A percentile compares a stretch with the other conserved stretches of the same genome.
Conservation (phyloP, 441 rosid species). For the Populus hybrid region DNA sequence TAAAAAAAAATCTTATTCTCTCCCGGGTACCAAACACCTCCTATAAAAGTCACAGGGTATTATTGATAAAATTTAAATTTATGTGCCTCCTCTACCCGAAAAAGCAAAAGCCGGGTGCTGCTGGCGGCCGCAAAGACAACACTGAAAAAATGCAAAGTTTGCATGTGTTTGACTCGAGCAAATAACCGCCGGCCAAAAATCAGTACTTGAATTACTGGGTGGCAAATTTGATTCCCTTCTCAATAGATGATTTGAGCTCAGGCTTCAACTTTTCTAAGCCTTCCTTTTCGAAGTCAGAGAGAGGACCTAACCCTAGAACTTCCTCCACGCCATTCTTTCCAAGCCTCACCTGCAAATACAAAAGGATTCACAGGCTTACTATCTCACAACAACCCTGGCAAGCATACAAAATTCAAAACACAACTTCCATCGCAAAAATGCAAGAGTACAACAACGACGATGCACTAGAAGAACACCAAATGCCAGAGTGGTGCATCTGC, state of each 20-base stretch:
- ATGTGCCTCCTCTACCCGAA: slow-evolving; percentile 20
- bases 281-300: slow-evolving; percentile 74
- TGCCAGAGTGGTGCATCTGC: not conserved
- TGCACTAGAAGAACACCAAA: not conserved
- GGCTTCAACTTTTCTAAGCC: slow-evolving; percentile 82
- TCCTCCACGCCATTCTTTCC: slow-evolving; percentile 94
- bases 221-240: slow-evolving; percentile 85
- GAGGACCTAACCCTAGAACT: slow-evolving; percentile 71
- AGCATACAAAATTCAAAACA: not conserved
- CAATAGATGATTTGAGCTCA: slow-evolving; percentile 75
- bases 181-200: not conserved
- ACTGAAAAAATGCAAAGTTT: slow-evolving; percentile 26
- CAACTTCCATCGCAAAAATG: not conserved
- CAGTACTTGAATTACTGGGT: slow-evolving; percentile 30
- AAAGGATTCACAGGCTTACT: not conserved
- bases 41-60: not conserved
- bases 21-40: not conserved
- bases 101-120: slow-evolving; percentile 23
- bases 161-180: slow-evolving; percentile 4
- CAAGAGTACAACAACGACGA: not conserved
- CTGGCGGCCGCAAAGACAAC: slow-evolving; percentile 30
- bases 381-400: not conserved
- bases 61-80: slow-evolving; percentile 10
- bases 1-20: not conserved
- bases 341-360: slow-evolving; percentile 65